Conservation (phyloP, 805 yeast species). For the Wickerhamomyces queroliae region DNA sequence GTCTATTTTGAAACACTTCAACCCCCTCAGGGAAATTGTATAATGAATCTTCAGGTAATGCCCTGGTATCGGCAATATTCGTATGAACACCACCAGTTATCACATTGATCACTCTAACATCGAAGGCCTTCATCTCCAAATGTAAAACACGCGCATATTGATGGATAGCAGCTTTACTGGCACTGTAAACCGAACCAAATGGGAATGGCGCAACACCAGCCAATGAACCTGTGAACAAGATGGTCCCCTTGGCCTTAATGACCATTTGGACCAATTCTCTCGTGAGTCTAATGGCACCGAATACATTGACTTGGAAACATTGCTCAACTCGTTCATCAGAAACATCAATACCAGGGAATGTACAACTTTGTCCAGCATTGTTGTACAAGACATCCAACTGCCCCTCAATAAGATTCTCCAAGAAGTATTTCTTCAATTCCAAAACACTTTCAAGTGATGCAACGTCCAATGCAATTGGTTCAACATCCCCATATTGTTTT, state of each 20-base stretch:
- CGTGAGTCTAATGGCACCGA: slow-evolving; percentile 60
- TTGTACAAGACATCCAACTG: slow-evolving; percentile 58
- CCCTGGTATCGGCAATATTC: slow-evolving; percentile 60
- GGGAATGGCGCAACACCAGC: slow-evolving; percentile 68
- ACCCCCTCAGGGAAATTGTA: slow-evolving; percentile 47
- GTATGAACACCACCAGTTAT: slow-evolving; percentile 76
- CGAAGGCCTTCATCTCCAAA: slow-evolving; percentile 66
- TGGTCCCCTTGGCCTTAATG: slow-evolving; percentile 61
- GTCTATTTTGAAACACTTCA: slow-evolving; percentile 43
- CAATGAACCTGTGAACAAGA: slow-evolving; percentile 71
- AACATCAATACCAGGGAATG: slow-evolving; percentile 65
- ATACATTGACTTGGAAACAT: slow-evolving; percentile 61
- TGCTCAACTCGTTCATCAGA: slow-evolving; percentile 44
- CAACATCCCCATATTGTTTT: slow-evolving; percentile 32
- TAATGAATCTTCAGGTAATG: slow-evolving; percentile 49
- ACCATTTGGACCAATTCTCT: slow-evolving; percentile 51
- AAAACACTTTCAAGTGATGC: slow-evolving; percentile 41
- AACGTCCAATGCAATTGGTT: slow-evolving; percentile 52
- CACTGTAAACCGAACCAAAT: slow-evolving; percentile 57
- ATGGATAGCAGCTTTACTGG: slow-evolving; percentile 74
- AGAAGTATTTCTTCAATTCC: slow-evolving; percentile 37
- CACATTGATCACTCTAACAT: slow-evolving; percentile 62
- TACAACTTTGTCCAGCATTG: slow-evolving; percentile 75
- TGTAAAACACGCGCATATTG: slow-evolving; percentile 60
- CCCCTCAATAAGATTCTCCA: slow-evolving; percentile 34